Base-by-base conservation (phyloP, 768 basidiomycete genomes). In the Kondoa malvinella region DNA sequence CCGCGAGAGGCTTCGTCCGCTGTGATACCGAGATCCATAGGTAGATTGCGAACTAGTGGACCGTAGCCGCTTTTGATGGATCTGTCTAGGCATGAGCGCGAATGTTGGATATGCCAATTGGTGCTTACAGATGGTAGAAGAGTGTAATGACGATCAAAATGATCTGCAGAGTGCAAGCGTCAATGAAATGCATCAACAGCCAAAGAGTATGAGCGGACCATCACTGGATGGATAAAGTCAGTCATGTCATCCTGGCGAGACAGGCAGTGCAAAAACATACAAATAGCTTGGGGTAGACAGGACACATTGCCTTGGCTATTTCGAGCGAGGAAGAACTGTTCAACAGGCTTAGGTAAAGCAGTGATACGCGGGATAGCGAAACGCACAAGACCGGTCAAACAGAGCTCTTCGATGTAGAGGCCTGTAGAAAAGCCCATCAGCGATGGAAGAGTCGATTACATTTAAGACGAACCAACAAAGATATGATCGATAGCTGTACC, bases 391-490 rank as follows among this genome's bases (percentile, higher is more conserved):
- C 71, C 87, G 88, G 26, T 89, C 56, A 95, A 79, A 75, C 88
- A 91, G 63, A 96, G 74, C 76, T 95, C 86, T 76, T 92, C 84
- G 60, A 99, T 81, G 75, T 97, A 99, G 75, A 97, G 73, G 1
- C 91, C 17, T 92, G 82, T 15, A 96, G 78, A 77, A 85, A 81
- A 27, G 94, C 77, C 79, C 89, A 92, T 76, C 92, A 86, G 74
- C 95, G 95, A 79, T 95, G 95, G 59, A 95, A 72, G 4, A 84
- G 75, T 62, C 94, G 79, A 1, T 84, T 79, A 15, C 88, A 86
- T 56, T 86, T 82, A 95, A 78, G 77, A 95, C 87, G 3, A 87
- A 86, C 94, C 95, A 27, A 92, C 89, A 71, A 97, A 96, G 31
- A 94, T 75, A 74, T 97, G 95, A 63, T 88, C 85, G 27, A 97